phyloP scores from a whole-genome alignment of 2,329 filamentous ascomycete species.

The Dactylellina cionopaga region DNA sequence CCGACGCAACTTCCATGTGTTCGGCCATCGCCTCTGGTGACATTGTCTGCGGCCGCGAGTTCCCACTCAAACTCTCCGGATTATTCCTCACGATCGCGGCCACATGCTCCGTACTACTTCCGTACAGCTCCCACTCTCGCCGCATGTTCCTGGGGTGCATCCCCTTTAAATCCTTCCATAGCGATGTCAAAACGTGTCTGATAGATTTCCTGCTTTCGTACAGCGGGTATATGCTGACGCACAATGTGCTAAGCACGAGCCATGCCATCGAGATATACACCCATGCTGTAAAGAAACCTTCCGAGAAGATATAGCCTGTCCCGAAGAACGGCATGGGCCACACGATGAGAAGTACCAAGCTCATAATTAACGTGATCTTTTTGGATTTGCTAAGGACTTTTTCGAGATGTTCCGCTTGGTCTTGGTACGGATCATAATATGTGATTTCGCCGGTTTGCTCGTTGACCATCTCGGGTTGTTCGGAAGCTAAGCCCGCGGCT shows the following conservation, averaged over 20 bases:
- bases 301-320: conserved; percentile 79
- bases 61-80: conserved; percentile 3
- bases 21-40: conserved; percentile 4
- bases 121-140: conserved; percentile 25
- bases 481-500: conserved; percentile 65
- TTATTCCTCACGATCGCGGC: neutral
- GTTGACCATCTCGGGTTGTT: conserved; percentile 76
- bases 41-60: conserved; percentile 18
- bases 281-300: conserved; percentile 85
- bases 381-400: conserved; percentile 62
- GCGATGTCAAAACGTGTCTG: conserved; percentile 69
- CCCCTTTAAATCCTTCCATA: conserved; percentile 69
- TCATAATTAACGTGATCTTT: conserved; percentile 71
- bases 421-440: conserved; percentile 22
- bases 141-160: conserved; percentile 6
- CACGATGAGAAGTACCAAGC: conserved; percentile 76
- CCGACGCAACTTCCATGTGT: neutral
- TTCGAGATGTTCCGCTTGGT: conserved; percentile 54
- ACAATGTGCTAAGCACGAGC: conserved; percentile 75
- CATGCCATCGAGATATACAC: conserved; percentile 79
- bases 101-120: conserved; percentile 19
- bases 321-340: conserved; percentile 96
- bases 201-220: conserved; percentile 80
- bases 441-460: conserved; percentile 58
- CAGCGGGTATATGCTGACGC: conserved; percentile 82